Percentiles rank a stretch among this genome's conserved stretches.
Conservation (phyloP, 305 asterid genomes). For the Salvia sclarea region DNA sequence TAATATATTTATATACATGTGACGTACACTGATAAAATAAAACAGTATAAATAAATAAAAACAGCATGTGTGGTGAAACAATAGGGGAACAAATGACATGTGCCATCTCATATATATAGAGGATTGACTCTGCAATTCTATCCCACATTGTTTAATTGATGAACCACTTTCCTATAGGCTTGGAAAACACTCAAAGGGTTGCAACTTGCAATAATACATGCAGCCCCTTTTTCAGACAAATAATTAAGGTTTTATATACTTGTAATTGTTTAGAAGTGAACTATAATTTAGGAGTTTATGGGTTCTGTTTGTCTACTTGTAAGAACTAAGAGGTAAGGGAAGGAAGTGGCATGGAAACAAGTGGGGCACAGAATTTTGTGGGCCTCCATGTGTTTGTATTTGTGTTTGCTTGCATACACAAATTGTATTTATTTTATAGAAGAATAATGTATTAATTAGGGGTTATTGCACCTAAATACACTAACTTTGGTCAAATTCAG, state of each 20-base stretch:
- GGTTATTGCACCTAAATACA: too few relatives aligned
- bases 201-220: constrained; percentile 11
- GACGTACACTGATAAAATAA: neutral
- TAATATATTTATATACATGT: too few relatives aligned
- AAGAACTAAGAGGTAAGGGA: neutral
- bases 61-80: constrained; percentile 1
- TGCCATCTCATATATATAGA: constrained; percentile 26
- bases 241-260: neutral
- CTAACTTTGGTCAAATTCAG: too few relatives aligned
- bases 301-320: constrained; percentile 35
- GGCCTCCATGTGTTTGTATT: constrained; percentile 34
- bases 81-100: constrained; percentile 30
- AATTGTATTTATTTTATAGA: neutral
- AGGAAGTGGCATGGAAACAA: neutral
- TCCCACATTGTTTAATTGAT: constrained; percentile 8
- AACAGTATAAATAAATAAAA: neutral
- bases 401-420: neutral
- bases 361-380: constrained; percentile 33
- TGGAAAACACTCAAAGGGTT: constrained; percentile 30
- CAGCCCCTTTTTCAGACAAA: neutral
- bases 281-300: constrained; percentile 31
- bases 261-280: constrained; percentile 8
- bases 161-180: constrained; percentile 25
- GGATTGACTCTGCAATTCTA: constrained; percentile 19
- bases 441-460: too few relatives aligned